Percentiles rank a stretch among this genome's conserved stretches.
Conservation (phyloP, 345 rosid species). For the Balakata baccata region DNA sequence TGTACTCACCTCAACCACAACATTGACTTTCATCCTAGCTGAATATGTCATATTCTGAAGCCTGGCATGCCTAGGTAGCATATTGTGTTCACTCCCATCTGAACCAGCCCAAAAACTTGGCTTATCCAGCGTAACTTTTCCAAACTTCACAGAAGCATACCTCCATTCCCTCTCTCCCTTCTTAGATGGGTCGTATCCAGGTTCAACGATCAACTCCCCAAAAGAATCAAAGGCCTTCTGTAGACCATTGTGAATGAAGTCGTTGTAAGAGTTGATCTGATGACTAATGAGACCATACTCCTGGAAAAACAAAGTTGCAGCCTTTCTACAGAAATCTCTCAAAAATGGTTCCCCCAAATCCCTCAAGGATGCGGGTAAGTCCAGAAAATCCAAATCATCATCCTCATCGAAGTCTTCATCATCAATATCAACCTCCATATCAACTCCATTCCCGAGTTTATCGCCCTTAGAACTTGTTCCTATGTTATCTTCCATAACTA, state of each 20-base stretch:
- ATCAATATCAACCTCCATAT: conserved; percentile 14
- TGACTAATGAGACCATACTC: conserved; percentile 79
- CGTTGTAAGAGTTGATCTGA: conserved; percentile 75
- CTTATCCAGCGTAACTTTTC: conserved; percentile 50
- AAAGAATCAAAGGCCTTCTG: conserved; percentile 59
- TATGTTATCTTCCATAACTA: background rate
- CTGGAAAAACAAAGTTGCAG: conserved; percentile 52
- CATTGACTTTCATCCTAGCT: conserved; percentile 57
- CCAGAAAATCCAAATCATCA: conserved; percentile 31
- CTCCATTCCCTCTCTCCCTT: conserved; percentile 64
- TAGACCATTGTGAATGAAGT: conserved; percentile 60
- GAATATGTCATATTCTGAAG: conserved; percentile 95
- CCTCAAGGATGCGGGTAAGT: conserved; percentile 12
- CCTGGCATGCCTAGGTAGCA: conserved; percentile 74
- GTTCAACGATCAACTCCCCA: conserved; percentile 60
- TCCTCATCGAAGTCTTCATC: conserved; percentile 5
- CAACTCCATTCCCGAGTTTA: conserved; percentile 18
- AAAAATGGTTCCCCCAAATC: conserved; percentile 52
- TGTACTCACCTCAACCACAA: conserved; percentile 59
- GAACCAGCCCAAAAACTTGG: conserved; percentile 52
- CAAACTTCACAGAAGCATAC: conserved; percentile 58
- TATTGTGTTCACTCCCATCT: conserved; percentile 35
- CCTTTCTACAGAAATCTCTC: conserved; percentile 56
- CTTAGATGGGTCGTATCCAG: conserved; percentile 65
- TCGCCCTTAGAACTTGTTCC: conserved; percentile 27